Conservation (phyloP, 805 yeast genomes). For the Teunomyces lycoperdinae region DNA sequence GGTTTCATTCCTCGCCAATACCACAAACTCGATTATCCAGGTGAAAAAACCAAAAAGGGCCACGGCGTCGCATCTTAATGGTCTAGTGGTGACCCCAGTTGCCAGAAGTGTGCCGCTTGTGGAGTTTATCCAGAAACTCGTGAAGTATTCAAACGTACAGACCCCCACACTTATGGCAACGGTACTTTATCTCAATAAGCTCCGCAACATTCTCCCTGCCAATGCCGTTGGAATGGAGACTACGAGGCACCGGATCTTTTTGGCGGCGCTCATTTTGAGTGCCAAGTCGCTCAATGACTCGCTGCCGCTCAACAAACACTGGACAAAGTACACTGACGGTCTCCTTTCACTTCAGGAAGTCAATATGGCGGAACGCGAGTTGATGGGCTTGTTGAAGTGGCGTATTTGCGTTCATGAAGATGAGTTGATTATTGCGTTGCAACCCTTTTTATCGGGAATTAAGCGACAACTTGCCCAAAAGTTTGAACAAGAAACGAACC, state of each 20-base stretch:
- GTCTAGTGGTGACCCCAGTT: background rate
- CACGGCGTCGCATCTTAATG: conserved; percentile 18
- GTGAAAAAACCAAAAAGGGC: conserved; percentile 24
- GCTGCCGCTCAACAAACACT: conserved; percentile 91
- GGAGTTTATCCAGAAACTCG: conserved; percentile 67
- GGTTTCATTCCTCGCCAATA: conserved; percentile 56
- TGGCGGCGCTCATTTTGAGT: conserved; percentile 86
- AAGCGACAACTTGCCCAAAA: conserved; percentile 45
- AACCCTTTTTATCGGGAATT: conserved; percentile 75
- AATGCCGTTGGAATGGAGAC: conserved; percentile 91
- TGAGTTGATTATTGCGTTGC: conserved; percentile 67
- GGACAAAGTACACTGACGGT: conserved; percentile 93
- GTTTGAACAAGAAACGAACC: conserved; percentile 22
- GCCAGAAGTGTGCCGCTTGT: conserved; percentile 28
- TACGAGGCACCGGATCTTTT: conserved; percentile 87
- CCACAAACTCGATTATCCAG: conserved; percentile 56
- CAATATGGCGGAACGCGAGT: conserved; percentile 87
- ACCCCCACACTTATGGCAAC: conserved; percentile 95
- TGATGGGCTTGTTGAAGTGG: conserved; percentile 83
- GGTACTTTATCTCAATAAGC: conserved; percentile 74
- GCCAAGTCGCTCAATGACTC: conserved; percentile 93
- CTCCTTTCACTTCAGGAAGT: conserved; percentile 73
- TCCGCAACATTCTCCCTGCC: conserved; percentile 75
- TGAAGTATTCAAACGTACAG: conserved; percentile 84
- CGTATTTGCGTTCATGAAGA: conserved; percentile 65